Conservation (phyloP, 164 flowering plant genomes). For the Cinnamomum chago region DNA sequence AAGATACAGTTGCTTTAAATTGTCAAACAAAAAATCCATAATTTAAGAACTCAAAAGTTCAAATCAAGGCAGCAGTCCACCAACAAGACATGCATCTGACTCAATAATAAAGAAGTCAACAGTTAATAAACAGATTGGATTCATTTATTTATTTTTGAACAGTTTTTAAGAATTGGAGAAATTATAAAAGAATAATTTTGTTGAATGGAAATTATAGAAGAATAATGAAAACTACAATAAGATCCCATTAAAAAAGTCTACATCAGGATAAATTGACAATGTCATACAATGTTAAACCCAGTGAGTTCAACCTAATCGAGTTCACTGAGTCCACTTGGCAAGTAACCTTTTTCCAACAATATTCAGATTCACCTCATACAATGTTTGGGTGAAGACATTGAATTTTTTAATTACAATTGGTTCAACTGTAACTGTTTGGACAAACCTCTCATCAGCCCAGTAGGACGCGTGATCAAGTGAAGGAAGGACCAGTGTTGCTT, state of each 20-base stretch:
- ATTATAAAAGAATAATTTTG: no score
- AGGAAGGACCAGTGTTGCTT: conserved; percentile 99
- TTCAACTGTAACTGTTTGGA: not conserved
- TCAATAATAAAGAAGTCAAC: not conserved
- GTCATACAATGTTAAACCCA: no score
- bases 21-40: not conserved
- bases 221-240: no score
- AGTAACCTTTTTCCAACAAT: no score
- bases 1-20: not conserved
- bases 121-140: no score
- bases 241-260: no score
- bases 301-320: no score
- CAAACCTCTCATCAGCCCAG: conserved; percentile 96
- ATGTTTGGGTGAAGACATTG: not conserved
- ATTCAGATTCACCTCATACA: not conserved
- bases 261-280: no score
- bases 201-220: no score
- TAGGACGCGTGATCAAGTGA: conserved; percentile 96
- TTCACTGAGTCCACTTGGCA: no score
- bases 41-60: not conserved
- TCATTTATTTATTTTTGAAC: no score
- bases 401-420: not conserved
- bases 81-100: not conserved
- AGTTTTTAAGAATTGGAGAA: no score
- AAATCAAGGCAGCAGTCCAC: not conserved